Percentiles rank a stretch among this genome's conserved stretches.
These are phyloP conservation scores for Trichomonascaceae sp. DNA, from an alignment of 1,139 yeast species.

Conservation along the genomic window DNA sequence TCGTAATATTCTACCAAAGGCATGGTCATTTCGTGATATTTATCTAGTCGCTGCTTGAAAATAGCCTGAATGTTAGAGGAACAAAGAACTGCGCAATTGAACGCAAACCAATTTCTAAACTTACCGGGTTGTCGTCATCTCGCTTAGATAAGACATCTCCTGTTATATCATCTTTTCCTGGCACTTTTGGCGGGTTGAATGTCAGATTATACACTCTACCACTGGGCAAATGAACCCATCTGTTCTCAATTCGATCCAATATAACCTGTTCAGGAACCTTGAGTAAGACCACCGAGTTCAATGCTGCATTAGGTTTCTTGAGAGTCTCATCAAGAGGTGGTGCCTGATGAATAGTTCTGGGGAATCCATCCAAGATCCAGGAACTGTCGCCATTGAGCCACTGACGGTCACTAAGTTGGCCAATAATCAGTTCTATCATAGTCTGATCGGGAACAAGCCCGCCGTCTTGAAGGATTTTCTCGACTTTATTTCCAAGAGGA, in stretches of 20 bases:
- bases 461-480: slow-evolving; percentile 54
- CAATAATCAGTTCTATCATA: slow-evolving; percentile 55
- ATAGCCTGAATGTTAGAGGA: slow-evolving; percentile 37
- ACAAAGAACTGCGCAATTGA: not conserved
- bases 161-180: slow-evolving; percentile 79
- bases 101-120: slow-evolving; percentile 1
- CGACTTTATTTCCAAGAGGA: slow-evolving; percentile 53
- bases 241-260: slow-evolving; percentile 69
- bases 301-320: slow-evolving; percentile 32
- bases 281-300: slow-evolving; percentile 75
- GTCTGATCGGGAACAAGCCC: slow-evolving; percentile 64
- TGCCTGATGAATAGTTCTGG: slow-evolving; percentile 75
- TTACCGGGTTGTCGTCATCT: slow-evolving; percentile 61
- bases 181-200: slow-evolving; percentile 80
- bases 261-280: slow-evolving; percentile 79
- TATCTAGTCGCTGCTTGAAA: slow-evolving; percentile 59
- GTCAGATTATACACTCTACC: slow-evolving; percentile 83
- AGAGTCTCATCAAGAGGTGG: slow-evolving; percentile 47
- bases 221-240: slow-evolving; percentile 79
- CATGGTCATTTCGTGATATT: slow-evolving; percentile 51
- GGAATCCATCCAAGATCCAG: slow-evolving; percentile 90
- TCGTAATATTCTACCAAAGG: slow-evolving; percentile 63
- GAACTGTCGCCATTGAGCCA: slow-evolving; percentile 46
- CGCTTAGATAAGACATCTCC: slow-evolving; percentile 80
- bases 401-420: slow-evolving; percentile 40